These are phyloP conservation scores for Singerocomus rubriflavus DNA, from an alignment of 1,284 basidiomycete genomes.

Conservation along the genomic window DNA sequence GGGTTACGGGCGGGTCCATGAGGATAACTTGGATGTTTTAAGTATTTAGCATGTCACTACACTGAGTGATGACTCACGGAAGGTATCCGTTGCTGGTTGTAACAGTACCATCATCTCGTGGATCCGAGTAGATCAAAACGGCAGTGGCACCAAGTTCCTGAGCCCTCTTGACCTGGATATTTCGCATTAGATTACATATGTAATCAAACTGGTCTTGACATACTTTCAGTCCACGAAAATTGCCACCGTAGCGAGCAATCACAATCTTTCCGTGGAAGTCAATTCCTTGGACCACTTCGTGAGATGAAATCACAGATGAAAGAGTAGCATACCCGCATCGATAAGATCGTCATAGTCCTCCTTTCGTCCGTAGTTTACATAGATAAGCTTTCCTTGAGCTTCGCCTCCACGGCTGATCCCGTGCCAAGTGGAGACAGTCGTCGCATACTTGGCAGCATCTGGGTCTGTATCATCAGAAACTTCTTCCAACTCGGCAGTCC, in stretches of 20 bases:
- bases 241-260: conserved; percentile 62
- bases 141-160: conserved; percentile 67
- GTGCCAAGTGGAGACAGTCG: conserved; percentile 47
- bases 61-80: conserved; percentile 32
- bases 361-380: conserved; percentile 66
- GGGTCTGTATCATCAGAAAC: conserved; percentile 45
- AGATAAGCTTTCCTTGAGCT: conserved; percentile 57
- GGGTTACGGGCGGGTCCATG: conserved; percentile 73
- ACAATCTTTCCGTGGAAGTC: conserved; percentile 67
- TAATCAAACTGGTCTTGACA: background rate
- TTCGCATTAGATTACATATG: background rate
- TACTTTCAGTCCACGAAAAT: conserved; percentile 72
- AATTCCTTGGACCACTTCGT: conserved; percentile 40
- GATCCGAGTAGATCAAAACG: conserved; percentile 69
- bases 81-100: conserved; percentile 62
- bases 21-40: conserved; percentile 44
- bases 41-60: conserved; percentile 6
- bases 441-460: conserved; percentile 45
- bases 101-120: conserved; percentile 69
- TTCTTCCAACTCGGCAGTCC: conserved; percentile 53
- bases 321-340: conserved; percentile 21
- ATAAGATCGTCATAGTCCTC: conserved; percentile 38
- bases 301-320: background rate
- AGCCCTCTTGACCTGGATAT: conserved; percentile 54
- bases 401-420: conserved; percentile 50